A percentile compares a stretch with the other conserved stretches of the same genome.
Conservation (phyloP, 2,329 filamentous ascomycete genomes). For the Penicillium sp. region DNA sequence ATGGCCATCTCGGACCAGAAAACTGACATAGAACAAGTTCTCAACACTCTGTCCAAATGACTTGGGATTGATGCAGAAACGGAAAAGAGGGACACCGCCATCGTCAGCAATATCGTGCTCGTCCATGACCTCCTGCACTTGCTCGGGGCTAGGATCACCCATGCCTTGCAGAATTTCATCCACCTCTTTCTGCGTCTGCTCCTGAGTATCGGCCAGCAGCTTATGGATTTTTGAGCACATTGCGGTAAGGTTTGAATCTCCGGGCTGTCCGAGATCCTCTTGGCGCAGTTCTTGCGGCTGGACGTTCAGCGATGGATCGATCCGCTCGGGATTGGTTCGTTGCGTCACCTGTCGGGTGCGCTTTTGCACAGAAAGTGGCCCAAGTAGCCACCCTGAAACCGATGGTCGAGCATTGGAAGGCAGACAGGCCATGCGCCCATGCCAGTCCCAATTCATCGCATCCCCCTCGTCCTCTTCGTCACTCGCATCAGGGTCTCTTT, state of each 20-base stretch:
- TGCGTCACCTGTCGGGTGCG: slow-evolving; percentile 65
- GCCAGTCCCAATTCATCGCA: slow-evolving; percentile 75
- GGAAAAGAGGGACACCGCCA: slow-evolving; percentile 70
- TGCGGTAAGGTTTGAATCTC: slow-evolving; percentile 70
- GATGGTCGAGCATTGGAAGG: slow-evolving; percentile 67
- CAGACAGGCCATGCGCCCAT: slow-evolving; percentile 72
- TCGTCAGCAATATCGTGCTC: slow-evolving; percentile 60
- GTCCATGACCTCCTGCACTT: slow-evolving; percentile 53
- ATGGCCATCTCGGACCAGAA: slow-evolving; percentile 80
- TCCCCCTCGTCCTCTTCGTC: slow-evolving; percentile 63
- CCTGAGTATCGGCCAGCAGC: slow-evolving; percentile 48
- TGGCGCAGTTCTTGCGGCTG: slow-evolving; percentile 71
- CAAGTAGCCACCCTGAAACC: slow-evolving; percentile 76
- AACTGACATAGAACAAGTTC: slow-evolving; percentile 94
- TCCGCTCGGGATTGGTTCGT: slow-evolving; percentile 62
- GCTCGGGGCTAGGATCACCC: slow-evolving; percentile 35
- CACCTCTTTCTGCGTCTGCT: slow-evolving; percentile 44
- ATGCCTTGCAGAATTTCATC: slow-evolving; percentile 39
- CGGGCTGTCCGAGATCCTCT: slow-evolving; percentile 67
- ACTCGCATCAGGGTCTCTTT: slow-evolving; percentile 53
- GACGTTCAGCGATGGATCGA: slow-evolving; percentile 60
- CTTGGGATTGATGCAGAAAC: slow-evolving; percentile 80
- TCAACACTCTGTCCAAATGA: slow-evolving; percentile 95
- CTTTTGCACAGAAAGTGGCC: slow-evolving; percentile 83
- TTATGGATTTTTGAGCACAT: slow-evolving; percentile 70